A percentile compares a stretch with the other conserved stretches of the same genome.
Evolutionary conservation across 257 asterid genomes (phyloP).

Genomic region (Penstemon davidsonii): DNA sequence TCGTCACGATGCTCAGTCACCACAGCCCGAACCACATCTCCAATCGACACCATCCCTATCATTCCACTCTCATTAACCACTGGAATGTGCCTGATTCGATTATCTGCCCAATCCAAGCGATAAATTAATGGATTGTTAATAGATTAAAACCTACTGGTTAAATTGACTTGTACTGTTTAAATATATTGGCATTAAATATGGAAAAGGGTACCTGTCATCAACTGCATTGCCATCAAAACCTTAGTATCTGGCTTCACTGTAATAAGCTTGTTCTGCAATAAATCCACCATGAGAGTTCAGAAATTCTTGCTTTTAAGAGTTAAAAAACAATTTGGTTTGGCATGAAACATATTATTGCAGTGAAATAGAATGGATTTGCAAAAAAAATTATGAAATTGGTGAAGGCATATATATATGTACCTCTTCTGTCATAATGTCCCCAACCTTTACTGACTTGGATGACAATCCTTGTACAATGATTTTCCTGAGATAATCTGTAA

Average conservation of each 20-base stretch:
- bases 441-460: constrained; percentile 92
- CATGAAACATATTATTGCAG: not conserved
- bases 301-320: not conserved
- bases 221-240: constrained; percentile 92
- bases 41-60: constrained; percentile 95
- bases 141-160: too few relatives aligned
- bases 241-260: constrained; percentile 83
- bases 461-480: constrained; percentile 95
- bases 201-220: constrained; percentile 75
- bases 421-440: constrained; percentile 99
- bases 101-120: constrained; percentile 46
- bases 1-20: constrained; percentile 87
- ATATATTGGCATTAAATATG: not conserved
- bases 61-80: constrained; percentile 66
- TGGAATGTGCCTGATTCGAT: constrained; percentile 96
- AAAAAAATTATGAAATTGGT: not conserved
- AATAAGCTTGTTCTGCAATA: constrained; percentile 87
- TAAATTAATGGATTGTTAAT: not conserved
- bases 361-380: not conserved
- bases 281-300: not conserved
- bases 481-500: constrained; percentile 88
- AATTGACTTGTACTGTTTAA: not conserved
- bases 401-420: constrained; percentile 32
- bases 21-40: constrained; percentile 95
- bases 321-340: not conserved